Evolutionary conservation across 2,329 filamentous ascomycete species (phyloP), one percentile per base, ranked within the genome.

Genomic region (Talaromyces funiculosus): DNA sequence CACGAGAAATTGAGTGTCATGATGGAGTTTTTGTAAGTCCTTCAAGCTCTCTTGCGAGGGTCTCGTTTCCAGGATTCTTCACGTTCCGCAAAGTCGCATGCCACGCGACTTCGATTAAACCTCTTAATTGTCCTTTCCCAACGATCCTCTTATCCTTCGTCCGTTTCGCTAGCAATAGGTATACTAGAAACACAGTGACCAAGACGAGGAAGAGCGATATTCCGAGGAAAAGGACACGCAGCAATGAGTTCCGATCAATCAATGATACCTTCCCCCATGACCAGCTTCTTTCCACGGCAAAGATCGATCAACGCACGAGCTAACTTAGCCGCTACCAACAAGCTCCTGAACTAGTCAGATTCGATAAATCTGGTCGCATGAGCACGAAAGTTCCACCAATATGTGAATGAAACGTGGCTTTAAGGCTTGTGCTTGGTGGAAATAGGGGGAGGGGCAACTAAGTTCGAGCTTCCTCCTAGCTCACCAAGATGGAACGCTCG

Each of bases 1-100:
- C 60, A 61, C 14, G 54, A 58, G n/a, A 43, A 54, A 37, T 43
- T 49, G 42, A 58, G 20, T 38, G 55, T 45, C 60, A 61, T 61
- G 20, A 22, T 35, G 53, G 45, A 45, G 33, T 37, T 10, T 26
- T 38, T 18, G 29, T 57, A n/a, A 35, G 29, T 45, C 40, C 22
- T n/a, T 33, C 7, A 43, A 45, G 53, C 26, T 29, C 26, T 43
- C 31, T 24, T 40, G 31, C 14, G 22, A 37, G 31, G 16, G 24
- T 4, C 20, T 43, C 22, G 55, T 49, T 18, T 38, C n/a, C 7
- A 9, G 14, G 18, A 20, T 56, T 31, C 38, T 43, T 43, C 26
- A 24, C 42, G 24, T 26, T 33, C 42, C 42, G 38, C 18, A 47
- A 12, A 24, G 35, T 47, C 31, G 42, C 55, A 57, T 35, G 43